Conservation (phyloP, 345 rosid species). For the Eucalyptus regnans region DNA sequence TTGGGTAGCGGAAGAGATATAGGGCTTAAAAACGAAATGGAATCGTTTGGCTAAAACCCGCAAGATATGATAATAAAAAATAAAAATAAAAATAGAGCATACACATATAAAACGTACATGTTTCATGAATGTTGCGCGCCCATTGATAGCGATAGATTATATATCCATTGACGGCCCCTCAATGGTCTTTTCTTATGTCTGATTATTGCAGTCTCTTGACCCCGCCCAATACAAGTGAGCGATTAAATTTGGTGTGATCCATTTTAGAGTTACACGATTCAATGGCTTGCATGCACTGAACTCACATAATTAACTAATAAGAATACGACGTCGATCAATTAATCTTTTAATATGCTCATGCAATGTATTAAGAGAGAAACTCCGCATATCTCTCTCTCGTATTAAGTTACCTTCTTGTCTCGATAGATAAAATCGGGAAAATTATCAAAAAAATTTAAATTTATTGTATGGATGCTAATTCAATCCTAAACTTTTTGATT, state of each 20-base stretch:
- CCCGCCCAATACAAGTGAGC: neutral
- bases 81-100: neutral
- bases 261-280: neutral
- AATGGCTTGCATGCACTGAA: neutral
- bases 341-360: neutral
- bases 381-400: neutral
- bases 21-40: neutral
- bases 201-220: neutral
- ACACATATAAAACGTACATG: neutral
- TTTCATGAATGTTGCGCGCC: neutral
- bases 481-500: accelerated
- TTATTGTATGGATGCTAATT: accelerated
- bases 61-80: neutral
- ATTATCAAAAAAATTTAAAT: too few relatives aligned
- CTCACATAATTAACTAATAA: neutral
- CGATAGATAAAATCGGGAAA: accelerated
- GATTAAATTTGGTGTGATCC: neutral
- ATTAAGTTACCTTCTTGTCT: accelerated
- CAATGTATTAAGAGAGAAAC: neutral
- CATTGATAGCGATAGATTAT: neutral
- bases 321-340: too few relatives aligned
- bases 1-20: neutral
- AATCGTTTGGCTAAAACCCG: neutral
- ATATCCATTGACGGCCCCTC: neutral
- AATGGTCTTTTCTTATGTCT: neutral